A percentile compares a stretch with the other conserved stretches of the same genome.
These are phyloP conservation scores for Chimonanthus salicifolius DNA, from an alignment of 164 flowering plant genomes.

Conservation along the genomic window DNA sequence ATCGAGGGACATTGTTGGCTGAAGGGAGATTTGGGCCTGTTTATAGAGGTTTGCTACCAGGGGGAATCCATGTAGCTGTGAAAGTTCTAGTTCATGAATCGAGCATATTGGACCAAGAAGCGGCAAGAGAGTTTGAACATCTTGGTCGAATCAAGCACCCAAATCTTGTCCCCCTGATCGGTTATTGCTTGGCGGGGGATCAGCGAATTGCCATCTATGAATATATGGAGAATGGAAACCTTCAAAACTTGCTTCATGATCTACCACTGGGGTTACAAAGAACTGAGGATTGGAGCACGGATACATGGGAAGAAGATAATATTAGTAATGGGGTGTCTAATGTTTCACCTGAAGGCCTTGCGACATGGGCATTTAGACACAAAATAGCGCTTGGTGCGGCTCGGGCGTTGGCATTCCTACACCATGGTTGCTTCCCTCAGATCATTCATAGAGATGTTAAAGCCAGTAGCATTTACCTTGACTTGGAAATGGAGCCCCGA, in stretches of 20 bases:
- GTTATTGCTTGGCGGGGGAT: constrained; percentile 87
- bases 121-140: constrained; percentile 67
- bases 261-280: constrained; percentile 59
- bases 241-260: constrained; percentile 76
- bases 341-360: constrained; percentile 32
- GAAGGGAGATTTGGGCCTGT: constrained; percentile 91
- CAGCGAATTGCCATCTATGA: constrained; percentile 81
- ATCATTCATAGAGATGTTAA: constrained; percentile 75
- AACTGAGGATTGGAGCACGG: constrained; percentile 78
- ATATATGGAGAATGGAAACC: constrained; percentile 86
- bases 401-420: constrained; percentile 80
- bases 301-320: constrained; percentile 72
- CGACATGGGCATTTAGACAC: constrained; percentile 75
- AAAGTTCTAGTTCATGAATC: constrained; percentile 82
- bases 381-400: constrained; percentile 76
- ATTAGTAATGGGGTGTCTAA: constrained; percentile 38
- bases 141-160: constrained; percentile 83
- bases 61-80: constrained; percentile 85
- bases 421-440: constrained; percentile 88
- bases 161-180: constrained; percentile 77
- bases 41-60: constrained; percentile 75
- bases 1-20: constrained; percentile 65
- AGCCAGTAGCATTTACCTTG: constrained; percentile 79
- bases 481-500: constrained; percentile 64
- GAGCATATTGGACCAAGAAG: constrained; percentile 70